phyloP scores from a whole-genome alignment of 306 rosid species.

The Quercus berberidifolia region DNA sequence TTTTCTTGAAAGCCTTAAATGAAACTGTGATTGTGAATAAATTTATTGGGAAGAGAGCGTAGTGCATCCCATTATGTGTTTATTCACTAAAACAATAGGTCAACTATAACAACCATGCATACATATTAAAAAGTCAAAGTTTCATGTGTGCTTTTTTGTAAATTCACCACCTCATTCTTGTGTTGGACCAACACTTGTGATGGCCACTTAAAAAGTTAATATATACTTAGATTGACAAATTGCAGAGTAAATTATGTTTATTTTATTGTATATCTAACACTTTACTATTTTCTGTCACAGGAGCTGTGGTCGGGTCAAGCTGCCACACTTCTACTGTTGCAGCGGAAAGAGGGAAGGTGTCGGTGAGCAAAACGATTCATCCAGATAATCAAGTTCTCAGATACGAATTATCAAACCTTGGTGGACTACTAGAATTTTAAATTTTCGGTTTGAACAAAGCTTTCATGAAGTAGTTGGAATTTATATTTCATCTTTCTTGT shows the following conservation, averaged over 20 bases:
- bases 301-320: conserved; percentile 29
- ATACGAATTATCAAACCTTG: neutral
- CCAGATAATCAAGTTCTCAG: conserved; percentile 21
- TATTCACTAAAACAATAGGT: neutral
- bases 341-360: conserved; percentile 38
- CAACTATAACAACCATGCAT: neutral
- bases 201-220: neutral
- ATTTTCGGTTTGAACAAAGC: neutral
- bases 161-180: neutral
- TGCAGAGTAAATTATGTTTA: too few species aligned
- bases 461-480: neutral
- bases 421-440: neutral
- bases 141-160: too few species aligned
- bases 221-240: neutral
- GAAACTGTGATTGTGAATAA: neutral
- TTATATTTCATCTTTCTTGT: neutral
- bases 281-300: neutral
- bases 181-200: neutral
- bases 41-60: neutral
- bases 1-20: neutral
- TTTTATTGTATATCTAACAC: neutral
- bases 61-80: neutral
- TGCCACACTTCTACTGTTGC: conserved; percentile 65
- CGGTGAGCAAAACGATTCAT: conserved; percentile 24
- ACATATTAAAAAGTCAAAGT: neutral